Base-by-base conservation (phyloP, 192 early-diverging fungal genomes). In the Oehlia diaphana region DNA sequence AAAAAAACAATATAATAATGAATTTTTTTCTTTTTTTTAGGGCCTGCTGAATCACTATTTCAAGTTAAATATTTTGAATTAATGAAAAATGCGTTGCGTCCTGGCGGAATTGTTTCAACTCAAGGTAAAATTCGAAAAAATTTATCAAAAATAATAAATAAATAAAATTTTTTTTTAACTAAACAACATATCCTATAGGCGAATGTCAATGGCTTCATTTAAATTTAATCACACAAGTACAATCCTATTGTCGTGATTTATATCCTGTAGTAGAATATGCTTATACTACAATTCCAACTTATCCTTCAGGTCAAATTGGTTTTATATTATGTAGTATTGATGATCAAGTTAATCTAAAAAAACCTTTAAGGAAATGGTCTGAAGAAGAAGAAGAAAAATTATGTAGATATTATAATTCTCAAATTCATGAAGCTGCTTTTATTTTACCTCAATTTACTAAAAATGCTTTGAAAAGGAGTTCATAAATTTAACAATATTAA, bases 141-240 rank as follows among this genome's bases (percentile, higher is more conserved):
- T n/a, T 31, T 14, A 16, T 44, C 64, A 19, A 13, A 23, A 28
- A 42, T 9, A 44, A 9, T 9, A 65, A 23, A 50, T 26, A 39
- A 68, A 53, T 53, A 53, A 62, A 37, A 37, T 4, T 37, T 37
- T 37, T 37, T 37, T 37, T 37, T 37, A 37, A 37, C 37, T 5
- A 4, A 37, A 37, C 2, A 37, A 37, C 2, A 37, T 44, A 44
- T 44, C 9, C 0, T 44, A 39, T 58, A 86, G 85, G 95, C 86
- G 98, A 99, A 90, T 98, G 98, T 92, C 93, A 95, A 90, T 99
- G 98, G 97, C 94, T 99, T 72, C 96, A 99, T 80, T 84, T 97
- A 76, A 84, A 89, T 35, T 90, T 99, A 49, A 98, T 99, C 93
- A 93, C 93, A 87, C 87, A 93, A 75, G 96, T 99, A 31, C 88